phyloP scores from a whole-genome alignment of 2,329 filamentous ascomycete species.

The Monosporascus sp. region DNA sequence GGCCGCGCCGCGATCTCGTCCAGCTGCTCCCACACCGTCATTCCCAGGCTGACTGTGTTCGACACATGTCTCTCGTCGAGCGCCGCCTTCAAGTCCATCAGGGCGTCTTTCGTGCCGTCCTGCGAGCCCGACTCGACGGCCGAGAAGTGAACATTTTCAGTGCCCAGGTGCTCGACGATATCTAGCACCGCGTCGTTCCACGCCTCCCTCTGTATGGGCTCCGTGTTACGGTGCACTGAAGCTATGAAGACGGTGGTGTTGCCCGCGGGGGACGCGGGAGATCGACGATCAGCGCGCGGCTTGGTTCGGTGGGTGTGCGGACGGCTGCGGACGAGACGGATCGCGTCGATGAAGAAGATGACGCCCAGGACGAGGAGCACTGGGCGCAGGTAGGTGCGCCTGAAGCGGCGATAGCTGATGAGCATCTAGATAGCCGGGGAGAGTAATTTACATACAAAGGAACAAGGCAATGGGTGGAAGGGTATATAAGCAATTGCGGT shows the following conservation, averaged over 20 bases:
- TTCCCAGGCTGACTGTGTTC: slow-evolving; percentile 53
- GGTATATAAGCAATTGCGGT: background rate
- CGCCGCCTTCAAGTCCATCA: slow-evolving; percentile 49
- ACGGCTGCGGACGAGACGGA: slow-evolving; percentile 24
- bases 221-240: slow-evolving; percentile 64
- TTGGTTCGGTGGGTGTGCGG: slow-evolving; percentile 25
- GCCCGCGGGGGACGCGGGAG: slow-evolving; percentile 7
- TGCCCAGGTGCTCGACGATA: slow-evolving; percentile 51
- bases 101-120: slow-evolving; percentile 59
- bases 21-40: slow-evolving; percentile 46
- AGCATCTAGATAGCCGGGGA: slow-evolving; percentile 26
- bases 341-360: slow-evolving; percentile 30
- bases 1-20: slow-evolving; percentile 45
- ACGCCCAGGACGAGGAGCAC: slow-evolving; percentile 25
- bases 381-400: slow-evolving; percentile 30
- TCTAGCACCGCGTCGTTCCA: slow-evolving; percentile 56
- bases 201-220: slow-evolving; percentile 49
- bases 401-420: slow-evolving; percentile 28
- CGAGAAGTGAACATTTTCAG: slow-evolving; percentile 59
- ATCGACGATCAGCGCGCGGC: slow-evolving; percentile 14
- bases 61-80: slow-evolving; percentile 46
- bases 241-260: slow-evolving; percentile 55
- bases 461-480: slow-evolving; percentile 2
- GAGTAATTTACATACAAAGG: slow-evolving; percentile 3
- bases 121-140: slow-evolving; percentile 64